Percentiles rank a stretch among this genome's conserved stretches.
Conservation (phyloP, 306 rosid species). For the Lupinus albus region DNA sequence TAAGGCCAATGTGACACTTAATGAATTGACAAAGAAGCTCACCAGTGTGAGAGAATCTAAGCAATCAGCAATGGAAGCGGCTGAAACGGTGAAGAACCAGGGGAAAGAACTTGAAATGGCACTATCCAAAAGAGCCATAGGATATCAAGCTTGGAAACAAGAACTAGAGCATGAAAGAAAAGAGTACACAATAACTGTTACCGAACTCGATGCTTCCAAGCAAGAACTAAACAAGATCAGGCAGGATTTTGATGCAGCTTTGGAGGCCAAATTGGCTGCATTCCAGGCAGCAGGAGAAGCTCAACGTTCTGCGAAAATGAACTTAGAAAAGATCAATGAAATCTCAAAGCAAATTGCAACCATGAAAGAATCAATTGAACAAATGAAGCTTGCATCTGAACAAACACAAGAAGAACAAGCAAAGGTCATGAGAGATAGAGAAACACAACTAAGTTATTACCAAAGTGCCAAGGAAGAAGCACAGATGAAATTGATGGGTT, state of each 20-base stretch:
- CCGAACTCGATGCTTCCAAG: conserved; percentile 80
- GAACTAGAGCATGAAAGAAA: conserved; percentile 74
- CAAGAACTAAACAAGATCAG: conserved; percentile 79
- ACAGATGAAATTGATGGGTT: conserved; percentile 46
- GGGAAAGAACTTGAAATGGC: conserved; percentile 66
- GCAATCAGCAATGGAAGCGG: conserved; percentile 63
- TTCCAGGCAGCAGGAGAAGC: conserved; percentile 95
- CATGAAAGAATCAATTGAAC: conserved; percentile 60
- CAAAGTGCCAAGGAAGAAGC: conserved; percentile 51
- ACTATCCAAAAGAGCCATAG: conserved; percentile 53
- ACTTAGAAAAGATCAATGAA: conserved; percentile 59
- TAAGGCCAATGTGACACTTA: conserved; percentile 65
- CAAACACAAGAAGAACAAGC: conserved; percentile 58
- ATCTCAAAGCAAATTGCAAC: conserved; percentile 63
- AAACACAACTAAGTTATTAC: conserved; percentile 40
- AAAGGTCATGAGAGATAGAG: conserved; percentile 53
- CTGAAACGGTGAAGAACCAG: conserved; percentile 60
- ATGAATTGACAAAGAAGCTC: conserved; percentile 64
- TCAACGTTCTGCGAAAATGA: conserved; percentile 63
- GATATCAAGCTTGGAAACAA: conserved; percentile 64
- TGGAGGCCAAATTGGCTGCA: conserved; percentile 79
- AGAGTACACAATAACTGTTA: conserved; percentile 59
- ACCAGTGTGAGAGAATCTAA: conserved; percentile 62
- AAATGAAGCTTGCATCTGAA: conserved; percentile 52
- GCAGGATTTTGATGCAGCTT: conserved; percentile 82